Evolutionary conservation across 2,329 filamentous ascomycete genomes (phyloP), one percentile per base, ranked within the genome.

Genomic region (Blastomyces silverae): DNA sequence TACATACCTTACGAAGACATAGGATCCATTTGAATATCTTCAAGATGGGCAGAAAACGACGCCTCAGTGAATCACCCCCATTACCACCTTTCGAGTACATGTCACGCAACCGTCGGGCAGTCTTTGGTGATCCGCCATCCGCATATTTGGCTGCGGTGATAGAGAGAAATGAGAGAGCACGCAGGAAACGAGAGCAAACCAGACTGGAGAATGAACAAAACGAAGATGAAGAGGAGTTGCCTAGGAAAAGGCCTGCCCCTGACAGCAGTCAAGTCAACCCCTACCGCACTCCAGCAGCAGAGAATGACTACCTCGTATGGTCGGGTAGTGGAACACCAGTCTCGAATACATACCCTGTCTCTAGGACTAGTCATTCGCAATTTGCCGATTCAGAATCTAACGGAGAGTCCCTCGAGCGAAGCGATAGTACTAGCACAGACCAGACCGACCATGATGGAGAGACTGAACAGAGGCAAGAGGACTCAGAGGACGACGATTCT

Each of bases 311-410:
- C 3, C 44, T 34, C 20, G 28, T 25, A 31, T 61, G 59, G 59
- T 34, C 46, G 17, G 44, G 59, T 2, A 31, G 42, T 22, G 31
- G 28, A 6, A 50, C 25, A 1, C 25, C 59, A 22, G 22, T 13
- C 8, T 28, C 28, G 10, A 42, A n/a, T 13, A 25, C 34, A 3
- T 58, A 58, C 25, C 13, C 25, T 22, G 20, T 37, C 39, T 53
- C 62, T 13, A 28, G 42, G 6, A 22, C 53, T 20, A 48, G 42
- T 37, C 31, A 46, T 31, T 58, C 62, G 17, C 52, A 58, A 25
- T 58, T 57, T 50, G 53, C n/a, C 7, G 62, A 63, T 58, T 53
- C 42, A 20, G 62, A 63, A 48, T 63, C 62, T 15, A 63, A 58
- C 39, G 37, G 28, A 20, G 62, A 58, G 28, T 22, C 48, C 31